Evolutionary conservation across 129 eudicot genomes (phyloP).

Genomic region (Mikania micrantha): DNA sequence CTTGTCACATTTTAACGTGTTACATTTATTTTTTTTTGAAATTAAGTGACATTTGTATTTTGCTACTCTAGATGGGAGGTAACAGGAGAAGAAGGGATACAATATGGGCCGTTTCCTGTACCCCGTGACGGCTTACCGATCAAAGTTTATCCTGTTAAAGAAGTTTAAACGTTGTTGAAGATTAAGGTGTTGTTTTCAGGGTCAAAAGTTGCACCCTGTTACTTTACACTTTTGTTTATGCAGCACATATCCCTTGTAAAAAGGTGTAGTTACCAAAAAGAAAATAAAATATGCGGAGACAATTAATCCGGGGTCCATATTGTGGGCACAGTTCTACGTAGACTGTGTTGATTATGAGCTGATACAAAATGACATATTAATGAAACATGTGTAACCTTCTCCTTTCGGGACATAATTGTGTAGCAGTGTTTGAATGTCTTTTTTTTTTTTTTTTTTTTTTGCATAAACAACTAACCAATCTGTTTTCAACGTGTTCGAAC

Average conservation of each 20-base stretch:
- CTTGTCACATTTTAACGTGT: not conserved
- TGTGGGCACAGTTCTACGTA: slow-evolving; percentile 18
- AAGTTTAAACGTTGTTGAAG: not conserved
- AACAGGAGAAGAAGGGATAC: slow-evolving; percentile 62
- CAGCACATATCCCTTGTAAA: slow-evolving; percentile 20
- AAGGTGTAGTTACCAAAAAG: slow-evolving; percentile 7
- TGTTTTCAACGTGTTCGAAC: no score
- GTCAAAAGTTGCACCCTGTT: slow-evolving; percentile 13
- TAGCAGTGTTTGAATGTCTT: slow-evolving; percentile 1
- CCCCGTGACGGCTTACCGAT: slow-evolving; percentile 69
- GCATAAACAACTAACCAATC: no score
- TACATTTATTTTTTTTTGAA: not conserved
- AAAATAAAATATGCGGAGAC: not conserved
- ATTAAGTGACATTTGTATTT: not conserved
- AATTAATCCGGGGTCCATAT: slow-evolving; percentile 9
- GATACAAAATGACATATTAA: slow-evolving; percentile 11
- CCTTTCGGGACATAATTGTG: not conserved
- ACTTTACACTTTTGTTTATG: slow-evolving; percentile 4
- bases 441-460: no score
- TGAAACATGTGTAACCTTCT: not conserved
- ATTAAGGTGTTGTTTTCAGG: slow-evolving; percentile 13
- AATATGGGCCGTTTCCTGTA: slow-evolving; percentile 77
- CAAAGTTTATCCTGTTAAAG: slow-evolving; percentile 9
- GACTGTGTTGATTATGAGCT: slow-evolving; percentile 7
- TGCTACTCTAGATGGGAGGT: slow-evolving; percentile 58